Conservation (phyloP, 495 filamentous ascomycete species). For the Lichenothelia convexa region DNA sequence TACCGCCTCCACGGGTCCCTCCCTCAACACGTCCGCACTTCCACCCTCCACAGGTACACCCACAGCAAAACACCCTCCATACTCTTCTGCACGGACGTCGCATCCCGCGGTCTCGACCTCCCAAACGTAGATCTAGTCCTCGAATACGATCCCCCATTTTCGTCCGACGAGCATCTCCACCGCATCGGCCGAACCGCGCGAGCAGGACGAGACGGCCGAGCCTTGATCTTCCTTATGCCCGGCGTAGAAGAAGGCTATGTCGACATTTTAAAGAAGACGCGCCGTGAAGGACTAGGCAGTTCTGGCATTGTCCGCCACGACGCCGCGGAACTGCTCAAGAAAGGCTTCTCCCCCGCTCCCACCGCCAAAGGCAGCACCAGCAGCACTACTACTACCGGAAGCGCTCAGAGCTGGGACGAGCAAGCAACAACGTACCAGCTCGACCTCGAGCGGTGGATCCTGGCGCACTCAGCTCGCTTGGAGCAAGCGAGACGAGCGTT, state of each 20-base stretch:
- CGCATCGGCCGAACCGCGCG: conserved; percentile 88
- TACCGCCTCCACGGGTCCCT: conserved; percentile 90
- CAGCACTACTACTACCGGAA: conserved; percentile 15
- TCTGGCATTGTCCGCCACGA: conserved; percentile 32
- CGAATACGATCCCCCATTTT: conserved; percentile 90
- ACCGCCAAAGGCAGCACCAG: conserved; percentile 16
- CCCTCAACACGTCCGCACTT: conserved; percentile 64
- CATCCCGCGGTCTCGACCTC: conserved; percentile 82
- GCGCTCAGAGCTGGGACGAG: conserved; percentile 40
- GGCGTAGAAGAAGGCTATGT: conserved; percentile 84
- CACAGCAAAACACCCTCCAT: conserved; percentile 43
- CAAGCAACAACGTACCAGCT: conserved; percentile 62
- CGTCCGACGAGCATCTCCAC: conserved; percentile 77
- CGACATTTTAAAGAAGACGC: conserved; percentile 41
- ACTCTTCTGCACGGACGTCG: conserved; percentile 85
- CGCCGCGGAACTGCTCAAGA: conserved; percentile 42
- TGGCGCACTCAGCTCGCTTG: conserved; percentile 39
- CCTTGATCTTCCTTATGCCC: conserved; percentile 73
- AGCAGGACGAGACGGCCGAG: conserved; percentile 74
- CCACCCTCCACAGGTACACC: conserved; percentile 65
- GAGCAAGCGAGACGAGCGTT: conserved; percentile 65
- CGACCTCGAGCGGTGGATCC: conserved; percentile 51
- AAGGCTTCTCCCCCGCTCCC: conserved; percentile 31
- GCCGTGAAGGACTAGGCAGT: conserved; percentile 39
- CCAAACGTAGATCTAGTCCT: conserved; percentile 86